phyloP scores from a whole-genome alignment of 2,329 filamentous ascomycete species.

The Sphaerulina vaccinii region DNA sequence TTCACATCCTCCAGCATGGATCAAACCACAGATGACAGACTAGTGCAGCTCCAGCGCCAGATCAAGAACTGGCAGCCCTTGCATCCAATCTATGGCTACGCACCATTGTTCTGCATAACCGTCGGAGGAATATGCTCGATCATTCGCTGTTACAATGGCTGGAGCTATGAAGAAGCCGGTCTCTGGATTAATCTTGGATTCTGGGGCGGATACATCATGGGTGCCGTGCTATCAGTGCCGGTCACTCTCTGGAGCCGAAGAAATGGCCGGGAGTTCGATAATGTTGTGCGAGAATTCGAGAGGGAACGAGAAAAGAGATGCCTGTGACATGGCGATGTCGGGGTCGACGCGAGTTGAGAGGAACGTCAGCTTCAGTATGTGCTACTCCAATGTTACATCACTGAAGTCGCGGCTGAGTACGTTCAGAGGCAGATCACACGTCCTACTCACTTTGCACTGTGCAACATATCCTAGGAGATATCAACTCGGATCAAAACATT shows the following conservation, averaged over 20 bases:
- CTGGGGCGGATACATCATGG: neutral
- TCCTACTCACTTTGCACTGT: too few relatives aligned
- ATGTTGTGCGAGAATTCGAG: neutral
- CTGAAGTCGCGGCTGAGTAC: too few relatives aligned
- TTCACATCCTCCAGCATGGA: neutral
- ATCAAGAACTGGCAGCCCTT: neutral
- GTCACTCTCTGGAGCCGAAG: neutral
- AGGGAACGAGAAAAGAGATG: neutral
- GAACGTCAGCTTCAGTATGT: too few relatives aligned
- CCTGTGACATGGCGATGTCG: too few relatives aligned
- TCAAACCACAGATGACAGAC: neutral
- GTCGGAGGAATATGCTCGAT: neutral
- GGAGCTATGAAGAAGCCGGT: neutral
- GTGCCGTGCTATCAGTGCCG: neutral
- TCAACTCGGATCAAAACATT: too few relatives aligned
- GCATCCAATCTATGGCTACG: neutral
- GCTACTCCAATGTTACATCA: too few relatives aligned
- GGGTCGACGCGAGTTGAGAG: too few relatives aligned
- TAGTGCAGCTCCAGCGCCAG: neutral
- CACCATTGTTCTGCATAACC: neutral
- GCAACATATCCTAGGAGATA: too few relatives aligned
- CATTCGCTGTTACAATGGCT: neutral
- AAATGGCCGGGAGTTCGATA: neutral
- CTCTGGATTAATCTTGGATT: neutral
- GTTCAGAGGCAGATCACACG: too few relatives aligned